These are phyloP conservation scores for Xylaria cubensis DNA, from an alignment of 495 filamentous ascomycete species.

Conservation along the genomic window DNA sequence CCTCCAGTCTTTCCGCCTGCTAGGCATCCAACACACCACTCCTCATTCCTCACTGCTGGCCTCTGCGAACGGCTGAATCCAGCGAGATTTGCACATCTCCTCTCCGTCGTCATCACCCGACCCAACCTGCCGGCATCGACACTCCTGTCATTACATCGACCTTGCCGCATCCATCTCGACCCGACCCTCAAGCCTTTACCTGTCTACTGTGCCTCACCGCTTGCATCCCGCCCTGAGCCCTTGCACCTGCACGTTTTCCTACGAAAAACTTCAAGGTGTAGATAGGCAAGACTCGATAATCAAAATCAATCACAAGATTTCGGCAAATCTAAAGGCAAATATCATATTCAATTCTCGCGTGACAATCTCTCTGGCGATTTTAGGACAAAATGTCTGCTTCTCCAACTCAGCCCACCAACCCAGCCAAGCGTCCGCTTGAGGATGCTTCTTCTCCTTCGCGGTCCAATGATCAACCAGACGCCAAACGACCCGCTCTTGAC, in stretches of 20 bases:
- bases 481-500: conserved; percentile 94
- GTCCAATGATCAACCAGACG: conserved; percentile 89
- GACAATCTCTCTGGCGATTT: conserved; percentile 42
- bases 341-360: conserved; percentile 37
- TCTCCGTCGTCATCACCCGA: conserved; percentile 32
- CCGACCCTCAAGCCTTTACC: conserved; percentile 35
- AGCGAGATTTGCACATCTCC: conserved; percentile 30
- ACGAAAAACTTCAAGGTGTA: conserved; percentile 83
- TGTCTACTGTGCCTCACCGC: conserved; percentile 30
- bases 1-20: conserved; percentile 26
- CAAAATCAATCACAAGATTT: conserved; percentile 51
- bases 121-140: conserved; percentile 32
- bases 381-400: conserved; percentile 61
- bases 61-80: conserved; percentile 30
- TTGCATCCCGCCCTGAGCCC: conserved; percentile 36
- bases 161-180: conserved; percentile 38
- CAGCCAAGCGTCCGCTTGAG: conserved; percentile 92
- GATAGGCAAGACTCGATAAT: conserved; percentile 66
- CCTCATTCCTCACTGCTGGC: conserved; percentile 23
- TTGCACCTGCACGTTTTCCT: conserved; percentile 91
- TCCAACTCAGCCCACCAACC: conserved; percentile 58
- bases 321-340: conserved; percentile 43
- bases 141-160: conserved; percentile 31
- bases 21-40: conserved; percentile 20
- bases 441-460: conserved; percentile 94